Conservation (phyloP, 2,329 filamentous ascomycete species). For the Paecilomyces fulvus region DNA sequence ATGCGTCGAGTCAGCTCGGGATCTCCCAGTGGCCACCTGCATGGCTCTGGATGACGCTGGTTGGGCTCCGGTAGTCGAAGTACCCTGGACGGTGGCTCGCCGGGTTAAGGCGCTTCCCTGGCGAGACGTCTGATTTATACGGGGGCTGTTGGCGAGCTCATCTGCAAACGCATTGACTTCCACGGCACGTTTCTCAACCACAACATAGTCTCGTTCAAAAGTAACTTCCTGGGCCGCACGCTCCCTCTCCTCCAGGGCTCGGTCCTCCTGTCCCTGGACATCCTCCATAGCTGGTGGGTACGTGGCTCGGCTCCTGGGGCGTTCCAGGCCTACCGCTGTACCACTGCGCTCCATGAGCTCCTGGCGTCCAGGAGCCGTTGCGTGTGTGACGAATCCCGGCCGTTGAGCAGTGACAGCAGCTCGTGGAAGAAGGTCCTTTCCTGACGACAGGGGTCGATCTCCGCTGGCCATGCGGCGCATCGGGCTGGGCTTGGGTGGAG, state of each 20-base stretch:
- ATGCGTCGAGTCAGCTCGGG: constrained; percentile 52
- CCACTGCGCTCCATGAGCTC: constrained; percentile 26
- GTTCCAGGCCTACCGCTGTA: constrained; percentile 45
- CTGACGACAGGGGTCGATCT: constrained; percentile 19
- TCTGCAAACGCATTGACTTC: constrained; percentile 97
- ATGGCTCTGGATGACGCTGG: constrained; percentile 62
- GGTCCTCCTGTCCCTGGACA: constrained; percentile 26
- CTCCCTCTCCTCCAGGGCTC: constrained; percentile 42
- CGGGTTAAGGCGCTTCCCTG: constrained; percentile 60
- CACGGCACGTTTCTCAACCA: constrained; percentile 89
- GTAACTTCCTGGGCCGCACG: constrained; percentile 76
- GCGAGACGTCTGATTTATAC: constrained; percentile 42
- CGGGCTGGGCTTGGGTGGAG: constrained; percentile 17
- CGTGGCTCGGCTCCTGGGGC: constrained; percentile 49
- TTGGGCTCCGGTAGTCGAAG: constrained; percentile 59
- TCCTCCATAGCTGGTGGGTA: constrained; percentile 40
- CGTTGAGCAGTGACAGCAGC: constrained; percentile 21
- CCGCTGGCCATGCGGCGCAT: constrained; percentile 27
- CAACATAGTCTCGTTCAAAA: constrained; percentile 87
- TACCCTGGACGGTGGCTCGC: constrained; percentile 68
- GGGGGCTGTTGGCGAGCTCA: constrained; percentile 78
- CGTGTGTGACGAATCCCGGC: constrained; percentile 24
- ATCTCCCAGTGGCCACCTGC: constrained; percentile 61
- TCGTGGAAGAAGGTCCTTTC: constrained; percentile 18
- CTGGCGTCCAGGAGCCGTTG: constrained; percentile 34